These are phyloP conservation scores for Rhizopogon parksii DNA, from an alignment of 1,284 basidiomycete genomes.

Conservation along the genomic window DNA sequence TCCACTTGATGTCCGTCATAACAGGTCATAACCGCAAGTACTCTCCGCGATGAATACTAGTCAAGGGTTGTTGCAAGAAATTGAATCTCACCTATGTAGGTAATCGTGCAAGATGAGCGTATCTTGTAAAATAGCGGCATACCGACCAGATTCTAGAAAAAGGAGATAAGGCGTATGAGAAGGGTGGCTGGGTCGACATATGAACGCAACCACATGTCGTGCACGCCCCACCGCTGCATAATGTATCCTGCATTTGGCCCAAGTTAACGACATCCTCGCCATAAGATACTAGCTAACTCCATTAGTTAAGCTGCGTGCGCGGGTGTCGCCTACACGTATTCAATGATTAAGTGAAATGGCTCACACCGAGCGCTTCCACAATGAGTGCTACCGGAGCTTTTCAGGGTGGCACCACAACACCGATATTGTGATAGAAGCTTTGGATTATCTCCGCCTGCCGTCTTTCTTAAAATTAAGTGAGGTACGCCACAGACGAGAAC, in stretches of 20 bases:
- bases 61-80: slow-evolving; percentile 7
- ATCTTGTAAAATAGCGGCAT: slow-evolving; percentile 7
- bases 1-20: slow-evolving; percentile 18
- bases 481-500: too few relatives aligned
- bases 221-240: slow-evolving; percentile 2
- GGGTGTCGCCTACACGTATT: too few relatives aligned
- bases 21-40: slow-evolving; percentile 6
- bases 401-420: too few relatives aligned
- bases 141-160: slow-evolving; percentile 18
- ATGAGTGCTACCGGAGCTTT: too few relatives aligned
- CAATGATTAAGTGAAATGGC: too few relatives aligned
- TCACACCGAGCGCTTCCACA: too few relatives aligned
- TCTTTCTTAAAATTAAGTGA: too few relatives aligned
- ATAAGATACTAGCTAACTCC: too few relatives aligned
- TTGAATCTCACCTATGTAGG: slow-evolving; percentile 4
- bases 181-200: slow-evolving; percentile 12
- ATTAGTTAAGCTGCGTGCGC: too few relatives aligned
- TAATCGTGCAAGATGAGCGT: slow-evolving; percentile 12
- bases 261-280: slow-evolving; percentile 2
- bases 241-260: slow-evolving; percentile 7
- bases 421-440: too few relatives aligned
- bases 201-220: slow-evolving; percentile 16
- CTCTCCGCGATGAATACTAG: slow-evolving; percentile 3
- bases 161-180: slow-evolving; percentile 12
- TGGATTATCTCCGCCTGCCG: too few relatives aligned